These are phyloP conservation scores for Nakataea oryzae DNA, from an alignment of 2,329 filamentous ascomycete genomes.

Conservation along the genomic window DNA sequence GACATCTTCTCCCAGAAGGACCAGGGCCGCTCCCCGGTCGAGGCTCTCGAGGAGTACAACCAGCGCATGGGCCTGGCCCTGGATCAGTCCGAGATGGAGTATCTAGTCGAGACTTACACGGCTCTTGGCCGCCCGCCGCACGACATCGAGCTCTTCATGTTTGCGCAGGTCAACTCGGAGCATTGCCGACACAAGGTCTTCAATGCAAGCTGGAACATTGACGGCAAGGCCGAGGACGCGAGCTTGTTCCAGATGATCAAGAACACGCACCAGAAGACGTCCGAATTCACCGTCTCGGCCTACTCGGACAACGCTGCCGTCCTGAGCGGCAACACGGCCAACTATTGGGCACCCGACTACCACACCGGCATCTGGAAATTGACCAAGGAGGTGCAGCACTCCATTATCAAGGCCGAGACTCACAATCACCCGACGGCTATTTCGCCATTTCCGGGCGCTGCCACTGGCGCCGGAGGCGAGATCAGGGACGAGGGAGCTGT, in stretches of 20 bases:
- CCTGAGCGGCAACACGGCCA: constrained; percentile 58
- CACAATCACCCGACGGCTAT: constrained; percentile 97
- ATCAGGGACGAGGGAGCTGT: constrained; percentile 94
- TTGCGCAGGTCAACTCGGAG: constrained; percentile 97
- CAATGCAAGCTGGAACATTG: constrained; percentile 93
- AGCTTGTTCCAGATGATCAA: constrained; percentile 94
- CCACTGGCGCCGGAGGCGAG: constrained; percentile 90
- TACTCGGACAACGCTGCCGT: constrained; percentile 99
- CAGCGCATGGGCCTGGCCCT: constrained; percentile 73
- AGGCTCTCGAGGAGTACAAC: constrained; percentile 74
- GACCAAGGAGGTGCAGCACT: constrained; percentile 76
- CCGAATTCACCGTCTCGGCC: constrained; percentile 79
- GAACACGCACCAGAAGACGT: constrained; percentile 80
- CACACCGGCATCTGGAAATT: constrained; percentile 80
- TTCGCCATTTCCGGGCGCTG: constrained; percentile 83
- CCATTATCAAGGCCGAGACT: constrained; percentile 90
- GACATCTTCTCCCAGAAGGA: constrained; percentile 48
- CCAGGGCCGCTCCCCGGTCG: constrained; percentile 52
- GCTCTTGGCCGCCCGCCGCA: constrained; percentile 58
- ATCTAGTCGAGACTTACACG: constrained; percentile 77
- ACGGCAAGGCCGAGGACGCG: constrained; percentile 67
- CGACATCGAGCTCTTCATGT: constrained; percentile 98
- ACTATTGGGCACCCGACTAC: constrained; percentile 81
- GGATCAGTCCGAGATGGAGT: constrained; percentile 83
- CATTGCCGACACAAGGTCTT: constrained; percentile 84